Evolutionary conservation across 805 yeast genomes (phyloP).

Genomic region (Pichia cabralensis): DNA sequence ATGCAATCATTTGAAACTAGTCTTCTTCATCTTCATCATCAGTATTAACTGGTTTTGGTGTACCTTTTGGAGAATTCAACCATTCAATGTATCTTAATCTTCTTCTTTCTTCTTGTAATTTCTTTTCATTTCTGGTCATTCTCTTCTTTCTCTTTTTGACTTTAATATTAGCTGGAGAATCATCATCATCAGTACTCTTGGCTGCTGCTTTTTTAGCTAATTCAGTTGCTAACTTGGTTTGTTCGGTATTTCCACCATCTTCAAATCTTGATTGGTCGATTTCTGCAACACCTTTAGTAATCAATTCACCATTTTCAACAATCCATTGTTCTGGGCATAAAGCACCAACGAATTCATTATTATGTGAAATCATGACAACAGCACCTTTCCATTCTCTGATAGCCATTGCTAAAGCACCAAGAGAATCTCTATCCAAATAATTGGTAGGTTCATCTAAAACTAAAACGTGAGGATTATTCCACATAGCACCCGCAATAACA

Average conservation of each 20-base stretch:
- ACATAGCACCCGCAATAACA: conserved; percentile 98
- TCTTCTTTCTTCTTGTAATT: conserved; percentile 84
- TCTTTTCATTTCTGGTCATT: conserved; percentile 94
- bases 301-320: conserved; percentile 85
- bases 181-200: conserved; percentile 46
- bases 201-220: conserved; percentile 38
- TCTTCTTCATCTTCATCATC: conserved; percentile 65
- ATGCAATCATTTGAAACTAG: background rate
- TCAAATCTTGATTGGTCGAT: conserved; percentile 76
- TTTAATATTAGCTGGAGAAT: conserved; percentile 90
- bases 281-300: conserved; percentile 68
- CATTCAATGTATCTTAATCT: conserved; percentile 89
- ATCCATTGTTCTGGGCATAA: conserved; percentile 98
- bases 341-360: conserved; percentile 94
- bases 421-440: conserved; percentile 93
- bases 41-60: conserved; percentile 88
- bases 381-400: conserved; percentile 98
- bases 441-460: conserved; percentile 98
- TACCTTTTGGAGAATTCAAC: conserved; percentile 95
- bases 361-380: conserved; percentile 97
- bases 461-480: conserved; percentile 96
- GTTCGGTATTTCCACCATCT: conserved; percentile 48
- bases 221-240: conserved; percentile 34
- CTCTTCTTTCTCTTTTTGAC: conserved; percentile 82
- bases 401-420: conserved; percentile 96